phyloP scores from a whole-genome alignment of 1,284 basidiomycete genomes.

The Thecaphora frezii region DNA sequence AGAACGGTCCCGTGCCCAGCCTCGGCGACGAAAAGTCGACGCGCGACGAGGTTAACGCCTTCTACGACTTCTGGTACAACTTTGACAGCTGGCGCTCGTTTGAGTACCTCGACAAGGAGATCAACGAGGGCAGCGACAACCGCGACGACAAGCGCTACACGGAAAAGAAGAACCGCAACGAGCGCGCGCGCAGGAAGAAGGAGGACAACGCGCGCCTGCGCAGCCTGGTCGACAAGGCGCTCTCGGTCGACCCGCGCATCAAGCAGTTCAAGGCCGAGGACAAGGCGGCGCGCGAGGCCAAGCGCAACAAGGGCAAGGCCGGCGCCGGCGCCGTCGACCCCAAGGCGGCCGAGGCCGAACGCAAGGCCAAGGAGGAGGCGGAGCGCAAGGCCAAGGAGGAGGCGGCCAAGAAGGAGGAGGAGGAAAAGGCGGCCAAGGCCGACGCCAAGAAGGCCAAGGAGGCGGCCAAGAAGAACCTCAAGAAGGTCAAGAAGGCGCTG shows the following conservation, averaged over 20 bases:
- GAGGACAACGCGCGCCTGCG: conserved; percentile 92
- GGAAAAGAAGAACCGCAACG: conserved; percentile 99
- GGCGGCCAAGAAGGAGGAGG: conserved; percentile 66
- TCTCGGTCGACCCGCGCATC: conserved; percentile 88
- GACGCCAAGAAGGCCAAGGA: conserved; percentile 94
- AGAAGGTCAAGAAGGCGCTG: conserved; percentile 57
- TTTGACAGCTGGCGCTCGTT: conserved; percentile 98
- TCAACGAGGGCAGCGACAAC: conserved; percentile 93
- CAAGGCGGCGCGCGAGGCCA: conserved; percentile 89
- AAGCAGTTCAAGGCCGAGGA: conserved; percentile 96
- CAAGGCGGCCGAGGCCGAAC: conserved; percentile 59
- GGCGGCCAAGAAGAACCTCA: conserved; percentile 61
- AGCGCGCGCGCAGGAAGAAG: conserved; percentile 94
- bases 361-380: conserved; percentile 70
- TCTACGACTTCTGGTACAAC: conserved; percentile 99
- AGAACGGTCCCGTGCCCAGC: conserved; percentile 78
- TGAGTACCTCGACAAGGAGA: conserved; percentile 97
- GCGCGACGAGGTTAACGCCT: conserved; percentile 83
- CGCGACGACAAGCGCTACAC: conserved; percentile 98
- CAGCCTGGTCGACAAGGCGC: conserved; percentile 80
- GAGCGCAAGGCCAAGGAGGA: conserved; percentile 71
- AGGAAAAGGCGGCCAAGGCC: conserved; percentile 66
- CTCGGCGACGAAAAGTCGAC: conserved; percentile 74
- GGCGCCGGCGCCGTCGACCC: conserved; percentile 46
- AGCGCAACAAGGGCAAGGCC: conserved; percentile 71